Conservation (phyloP, 176 grass and related monocot genomes). For the Paspalum vaginatum region DNA sequence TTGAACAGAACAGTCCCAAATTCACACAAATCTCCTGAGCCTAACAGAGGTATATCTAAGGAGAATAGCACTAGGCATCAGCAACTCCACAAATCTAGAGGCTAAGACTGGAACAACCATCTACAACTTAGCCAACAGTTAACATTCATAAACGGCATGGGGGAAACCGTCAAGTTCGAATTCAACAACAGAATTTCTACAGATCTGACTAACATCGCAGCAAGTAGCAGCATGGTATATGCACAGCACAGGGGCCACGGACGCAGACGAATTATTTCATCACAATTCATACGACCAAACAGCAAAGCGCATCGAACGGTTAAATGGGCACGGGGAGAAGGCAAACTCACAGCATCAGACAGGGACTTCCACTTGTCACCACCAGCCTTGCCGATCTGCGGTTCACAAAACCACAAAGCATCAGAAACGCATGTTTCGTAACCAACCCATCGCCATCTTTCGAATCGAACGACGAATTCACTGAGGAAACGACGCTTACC, state of each 20-base stretch:
- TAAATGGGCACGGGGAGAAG: neutral
- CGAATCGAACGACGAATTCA: neutral
- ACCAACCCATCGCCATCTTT: neutral
- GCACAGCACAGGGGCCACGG: neutral
- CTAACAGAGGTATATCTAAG: neutral
- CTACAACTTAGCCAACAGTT: neutral
- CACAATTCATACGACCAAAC: too few relatives aligned
- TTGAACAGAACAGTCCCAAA: neutral
- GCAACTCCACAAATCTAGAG: neutral
- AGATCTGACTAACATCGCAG: neutral
- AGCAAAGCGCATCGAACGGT: neutral
- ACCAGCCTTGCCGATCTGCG: constrained; percentile 88
- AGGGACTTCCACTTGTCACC: constrained; percentile 95
- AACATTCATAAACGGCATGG: neutral
- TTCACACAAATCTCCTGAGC: neutral
- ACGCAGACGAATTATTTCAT: neutral
- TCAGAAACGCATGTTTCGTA: neutral
- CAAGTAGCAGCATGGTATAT: too few relatives aligned
- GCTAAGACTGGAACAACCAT: neutral
- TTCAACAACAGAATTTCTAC: neutral
- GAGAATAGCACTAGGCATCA: neutral
- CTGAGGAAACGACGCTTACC: constrained; percentile 35
- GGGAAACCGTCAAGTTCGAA: neutral
- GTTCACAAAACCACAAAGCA: neutral
- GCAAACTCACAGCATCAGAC: constrained; percentile 65